These are phyloP conservation scores for Sinapis alba DNA, from an alignment of 441 rosid species.

Conservation along the genomic window DNA sequence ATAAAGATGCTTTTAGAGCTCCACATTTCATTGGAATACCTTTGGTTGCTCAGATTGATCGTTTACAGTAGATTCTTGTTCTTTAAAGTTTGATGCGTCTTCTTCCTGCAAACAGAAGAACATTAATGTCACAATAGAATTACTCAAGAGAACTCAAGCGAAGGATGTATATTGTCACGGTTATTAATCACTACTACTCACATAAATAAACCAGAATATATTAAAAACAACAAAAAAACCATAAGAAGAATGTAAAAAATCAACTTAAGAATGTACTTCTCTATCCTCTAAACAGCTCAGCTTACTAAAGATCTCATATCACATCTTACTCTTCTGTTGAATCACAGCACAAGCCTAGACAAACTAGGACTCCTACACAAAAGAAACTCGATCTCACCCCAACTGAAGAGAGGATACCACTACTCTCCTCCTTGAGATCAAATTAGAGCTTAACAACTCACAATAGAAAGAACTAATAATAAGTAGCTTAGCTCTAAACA, in stretches of 20 bases:
- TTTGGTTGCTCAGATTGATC: constrained; percentile 48
- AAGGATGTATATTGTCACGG: background rate
- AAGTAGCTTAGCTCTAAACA: background rate
- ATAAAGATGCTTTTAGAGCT: background rate
- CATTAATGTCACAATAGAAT: background rate
- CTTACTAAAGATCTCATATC: background rate
- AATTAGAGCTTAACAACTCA: background rate
- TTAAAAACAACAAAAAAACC: background rate
- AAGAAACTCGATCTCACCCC: background rate
- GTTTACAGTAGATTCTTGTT: constrained; percentile 50
- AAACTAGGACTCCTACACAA: background rate
- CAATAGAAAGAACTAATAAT: background rate
- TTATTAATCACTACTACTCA: background rate
- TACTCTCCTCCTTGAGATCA: background rate
- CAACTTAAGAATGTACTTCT: background rate
- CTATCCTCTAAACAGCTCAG: background rate
- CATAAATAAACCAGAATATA: background rate
- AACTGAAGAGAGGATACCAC: background rate
- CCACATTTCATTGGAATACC: constrained; percentile 40
- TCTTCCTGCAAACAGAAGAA: constrained; percentile 49
- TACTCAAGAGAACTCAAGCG: background rate
- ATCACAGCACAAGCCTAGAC: background rate
- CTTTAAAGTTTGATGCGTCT: constrained; percentile 47
- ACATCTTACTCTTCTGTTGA: background rate
- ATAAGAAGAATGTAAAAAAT: background rate